Conservation (phyloP, 306 rosid genomes). For the Chamaecrista fasciculata region DNA sequence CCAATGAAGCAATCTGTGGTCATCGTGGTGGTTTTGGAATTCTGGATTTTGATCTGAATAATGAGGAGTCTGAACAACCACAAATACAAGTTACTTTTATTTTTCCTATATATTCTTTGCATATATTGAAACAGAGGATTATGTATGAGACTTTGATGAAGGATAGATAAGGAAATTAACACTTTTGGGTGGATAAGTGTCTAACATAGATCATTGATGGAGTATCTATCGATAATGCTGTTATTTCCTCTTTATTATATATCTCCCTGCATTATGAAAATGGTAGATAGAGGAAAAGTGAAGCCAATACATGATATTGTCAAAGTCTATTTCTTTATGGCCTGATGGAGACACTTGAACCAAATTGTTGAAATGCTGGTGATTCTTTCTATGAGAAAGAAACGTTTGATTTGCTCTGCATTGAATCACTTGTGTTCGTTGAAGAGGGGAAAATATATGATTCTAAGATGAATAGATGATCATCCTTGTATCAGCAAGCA, state of each 20-base stretch:
- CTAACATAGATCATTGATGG: not conserved
- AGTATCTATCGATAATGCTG: not conserved
- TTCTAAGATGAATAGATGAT: not conserved
- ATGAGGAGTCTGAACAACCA: not conserved
- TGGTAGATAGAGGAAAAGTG: not conserved
- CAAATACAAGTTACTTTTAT: not conserved
- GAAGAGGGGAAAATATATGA: not conserved
- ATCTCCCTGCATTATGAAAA: not conserved
- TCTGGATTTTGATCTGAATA: conserved; percentile 25
- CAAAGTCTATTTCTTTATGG: conserved; percentile 20
- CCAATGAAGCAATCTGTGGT: not conserved
- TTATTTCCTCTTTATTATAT: too few species aligned
- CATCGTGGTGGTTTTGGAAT: not conserved
- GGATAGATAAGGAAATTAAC: conserved; percentile 7
- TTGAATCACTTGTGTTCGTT: not conserved
- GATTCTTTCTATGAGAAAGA: not conserved
- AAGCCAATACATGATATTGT: not conserved
- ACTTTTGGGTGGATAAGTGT: too few species aligned
- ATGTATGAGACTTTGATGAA: conserved; percentile 3
- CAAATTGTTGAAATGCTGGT: not conserved
- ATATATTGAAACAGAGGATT: conserved; percentile 10
- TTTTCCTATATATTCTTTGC: not conserved
- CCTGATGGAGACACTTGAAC: not conserved
- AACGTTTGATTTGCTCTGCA: not conserved
- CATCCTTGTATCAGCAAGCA: not conserved